A percentile compares a stretch with the other conserved stretches of the same genome.
These are phyloP conservation scores for Lolium multiflorum DNA, from an alignment of 176 grass and related monocot genomes.

Conservation along the genomic window DNA sequence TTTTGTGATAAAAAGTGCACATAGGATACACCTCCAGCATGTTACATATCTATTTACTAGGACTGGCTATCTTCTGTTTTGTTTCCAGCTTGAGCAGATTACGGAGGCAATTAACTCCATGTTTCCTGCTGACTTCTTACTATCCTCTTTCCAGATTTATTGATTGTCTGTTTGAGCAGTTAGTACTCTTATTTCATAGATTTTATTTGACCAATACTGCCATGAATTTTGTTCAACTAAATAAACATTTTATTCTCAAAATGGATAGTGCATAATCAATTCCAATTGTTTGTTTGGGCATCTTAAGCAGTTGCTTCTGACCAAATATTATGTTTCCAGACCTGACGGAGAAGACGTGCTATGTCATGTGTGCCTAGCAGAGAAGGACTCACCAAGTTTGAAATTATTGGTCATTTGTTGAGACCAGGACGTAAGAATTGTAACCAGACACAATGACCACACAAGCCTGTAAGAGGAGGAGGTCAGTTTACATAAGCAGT, in stretches of 20 bases:
- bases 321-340: constrained; percentile 35
- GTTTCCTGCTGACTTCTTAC: background rate
- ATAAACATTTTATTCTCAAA: background rate
- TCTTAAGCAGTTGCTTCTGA: constrained; percentile 18
- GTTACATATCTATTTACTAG: background rate
- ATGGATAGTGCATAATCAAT: background rate
- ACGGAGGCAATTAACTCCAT: background rate
- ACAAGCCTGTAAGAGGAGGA: constrained; percentile 42
- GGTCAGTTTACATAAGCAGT: constrained; percentile 40
- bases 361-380: background rate
- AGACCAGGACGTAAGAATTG: constrained; percentile 21
- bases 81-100: background rate
- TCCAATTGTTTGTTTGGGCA: background rate
- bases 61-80: constrained; percentile 14
- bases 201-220: constrained; percentile 20
- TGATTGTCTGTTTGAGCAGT: background rate
- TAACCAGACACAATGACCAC: constrained; percentile 18
- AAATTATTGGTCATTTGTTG: constrained; percentile 22
- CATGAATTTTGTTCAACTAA: background rate
- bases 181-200: constrained; percentile 2
- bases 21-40: background rate
- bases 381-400: background rate
- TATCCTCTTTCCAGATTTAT: background rate
- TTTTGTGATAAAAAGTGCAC: too few relatives aligned
- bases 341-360: constrained; percentile 3